Base-by-base conservation (phyloP, 352 stramenopile species). In the Phytophthora tubulina region DNA sequence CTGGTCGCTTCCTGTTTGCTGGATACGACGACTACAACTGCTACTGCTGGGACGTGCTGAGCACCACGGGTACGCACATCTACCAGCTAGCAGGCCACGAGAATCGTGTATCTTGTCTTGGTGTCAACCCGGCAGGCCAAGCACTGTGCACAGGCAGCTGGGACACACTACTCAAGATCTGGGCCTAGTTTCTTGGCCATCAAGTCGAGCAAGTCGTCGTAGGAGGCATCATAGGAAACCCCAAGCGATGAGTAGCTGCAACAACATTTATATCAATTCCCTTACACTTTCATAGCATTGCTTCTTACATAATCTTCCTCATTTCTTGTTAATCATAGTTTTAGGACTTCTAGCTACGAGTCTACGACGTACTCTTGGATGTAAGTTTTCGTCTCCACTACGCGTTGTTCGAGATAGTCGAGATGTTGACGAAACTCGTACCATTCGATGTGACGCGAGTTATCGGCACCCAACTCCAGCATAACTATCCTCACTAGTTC, bases 11-110 rank as follows among this genome's bases (percentile, higher is more conserved):
- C 63, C 79, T 99, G 50, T 99, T 99, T 80, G 97, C 96, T 36
- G 98, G 97, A 49, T 99, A 99, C 80, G 97, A 99, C 70, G 97
- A 99, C 82, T 98, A 98, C 81, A 98, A 97, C 73, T 98, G 96
- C 67, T 97, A 98, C 79, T 98, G 90, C 73, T 99, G 97, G 97
- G 98, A 99, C 83, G 91, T 98, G 11, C 86, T 99, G 35, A 94
- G 86, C 72, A 91, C 96, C 66, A 90, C 87, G 21, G 85, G 88
- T 1, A 81, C 93, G 59, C 91, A 97, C 56, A 92, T 96, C 33
- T 99, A 97, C 79, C 91, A 98, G 58, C 82, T 98, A 21, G 86
- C 86, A 8, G 96, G 94, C 44, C 97, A 99, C 76, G 97, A 99
- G 70, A 98, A 99, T 78, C 92, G 98, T 41, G 96, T 99, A 32